These are phyloP conservation scores for Colletotrichum kahawae DNA, from an alignment of 2,329 filamentous ascomycete genomes.

Conservation along the genomic window DNA sequence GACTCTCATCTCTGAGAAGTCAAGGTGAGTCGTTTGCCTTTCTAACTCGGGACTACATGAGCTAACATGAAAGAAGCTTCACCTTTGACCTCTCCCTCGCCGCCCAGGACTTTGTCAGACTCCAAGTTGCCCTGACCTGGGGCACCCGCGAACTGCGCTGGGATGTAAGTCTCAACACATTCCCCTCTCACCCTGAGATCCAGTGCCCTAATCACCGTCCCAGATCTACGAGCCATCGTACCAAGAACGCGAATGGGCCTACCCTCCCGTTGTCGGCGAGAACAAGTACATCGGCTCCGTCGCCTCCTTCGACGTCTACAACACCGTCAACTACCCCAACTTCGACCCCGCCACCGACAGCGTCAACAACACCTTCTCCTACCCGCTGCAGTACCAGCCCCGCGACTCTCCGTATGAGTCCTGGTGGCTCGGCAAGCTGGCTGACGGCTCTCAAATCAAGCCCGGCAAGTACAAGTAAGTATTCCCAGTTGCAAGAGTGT, in stretches of 20 bases:
- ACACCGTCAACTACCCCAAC: slow-evolving; percentile 7
- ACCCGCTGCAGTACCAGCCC: slow-evolving; percentile 39
- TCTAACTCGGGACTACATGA: too few relatives aligned
- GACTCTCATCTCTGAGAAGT: slow-evolving; percentile 1
- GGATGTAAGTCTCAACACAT: slow-evolving; percentile 20
- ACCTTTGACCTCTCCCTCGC: slow-evolving; percentile 28
- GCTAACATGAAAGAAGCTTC: neutral
- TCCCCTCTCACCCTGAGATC: neutral
- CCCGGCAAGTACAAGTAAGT: slow-evolving; percentile 45
- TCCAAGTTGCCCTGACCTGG: slow-evolving; percentile 26
- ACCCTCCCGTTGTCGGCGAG: slow-evolving; percentile 42
- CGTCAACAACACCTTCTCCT: slow-evolving; percentile 42
- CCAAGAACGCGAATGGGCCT: slow-evolving; percentile 44
- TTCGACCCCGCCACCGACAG: slow-evolving; percentile 39
- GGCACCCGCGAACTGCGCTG: slow-evolving; percentile 32
- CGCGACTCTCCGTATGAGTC: slow-evolving; percentile 36
- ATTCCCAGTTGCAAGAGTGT: rapidly evolving
- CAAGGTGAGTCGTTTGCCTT: neutral
- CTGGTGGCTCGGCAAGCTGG: slow-evolving; percentile 49
- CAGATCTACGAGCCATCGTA: slow-evolving; percentile 42
- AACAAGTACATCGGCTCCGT: slow-evolving; percentile 47
- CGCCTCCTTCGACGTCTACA: slow-evolving; percentile 30
- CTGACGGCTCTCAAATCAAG: slow-evolving; percentile 44
- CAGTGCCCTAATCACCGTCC: neutral
- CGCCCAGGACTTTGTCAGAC: slow-evolving; percentile 30